Conservation (phyloP, 2,329 filamentous ascomycete genomes). For the Aureobasidium vineae region DNA sequence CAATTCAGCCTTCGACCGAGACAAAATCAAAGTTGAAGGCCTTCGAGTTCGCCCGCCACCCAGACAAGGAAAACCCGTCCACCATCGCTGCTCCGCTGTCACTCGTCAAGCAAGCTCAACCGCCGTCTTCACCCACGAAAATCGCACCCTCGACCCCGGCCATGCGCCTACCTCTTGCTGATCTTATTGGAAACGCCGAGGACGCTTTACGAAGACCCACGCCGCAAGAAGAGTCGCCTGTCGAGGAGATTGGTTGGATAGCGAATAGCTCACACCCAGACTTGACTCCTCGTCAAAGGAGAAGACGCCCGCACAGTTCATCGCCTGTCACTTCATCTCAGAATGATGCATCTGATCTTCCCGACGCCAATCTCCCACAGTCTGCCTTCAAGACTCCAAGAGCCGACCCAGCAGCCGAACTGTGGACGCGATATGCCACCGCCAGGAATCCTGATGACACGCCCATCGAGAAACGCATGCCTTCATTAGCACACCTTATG, state of each 20-base stretch:
- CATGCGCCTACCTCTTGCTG: constrained; percentile 58
- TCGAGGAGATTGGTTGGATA: constrained; percentile 62
- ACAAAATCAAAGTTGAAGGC: constrained; percentile 56
- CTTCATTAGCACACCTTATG: constrained; percentile 47
- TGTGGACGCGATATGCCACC: constrained; percentile 48
- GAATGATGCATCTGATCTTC: constrained; percentile 39
- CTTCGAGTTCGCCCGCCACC: constrained; percentile 50
- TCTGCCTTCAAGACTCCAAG: constrained; percentile 44
- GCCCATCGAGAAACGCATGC: constrained; percentile 38
- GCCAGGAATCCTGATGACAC: constrained; percentile 42
- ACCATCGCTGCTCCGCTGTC: constrained; percentile 6
- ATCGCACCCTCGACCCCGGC: constrained; percentile 56
- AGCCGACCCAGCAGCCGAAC: constrained; percentile 48
- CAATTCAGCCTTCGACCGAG: constrained; percentile 52
- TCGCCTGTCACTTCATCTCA: constrained; percentile 44
- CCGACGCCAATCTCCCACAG: constrained; percentile 33
- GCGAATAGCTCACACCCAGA: constrained; percentile 45
- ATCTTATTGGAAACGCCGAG: constrained; percentile 61
- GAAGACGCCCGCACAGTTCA: constrained; percentile 49
- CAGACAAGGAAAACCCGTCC: constrained; percentile 26
- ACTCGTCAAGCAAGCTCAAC: constrained; percentile 9
- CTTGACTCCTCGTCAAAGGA: constrained; percentile 46
- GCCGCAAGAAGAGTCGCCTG: constrained; percentile 54
- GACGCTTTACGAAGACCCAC: constrained; percentile 50
- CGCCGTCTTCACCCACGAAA: constrained; percentile 29